phyloP scores from a whole-genome alignment of 2,329 filamentous ascomycete species.

The Geoglossum cookeanum region DNA sequence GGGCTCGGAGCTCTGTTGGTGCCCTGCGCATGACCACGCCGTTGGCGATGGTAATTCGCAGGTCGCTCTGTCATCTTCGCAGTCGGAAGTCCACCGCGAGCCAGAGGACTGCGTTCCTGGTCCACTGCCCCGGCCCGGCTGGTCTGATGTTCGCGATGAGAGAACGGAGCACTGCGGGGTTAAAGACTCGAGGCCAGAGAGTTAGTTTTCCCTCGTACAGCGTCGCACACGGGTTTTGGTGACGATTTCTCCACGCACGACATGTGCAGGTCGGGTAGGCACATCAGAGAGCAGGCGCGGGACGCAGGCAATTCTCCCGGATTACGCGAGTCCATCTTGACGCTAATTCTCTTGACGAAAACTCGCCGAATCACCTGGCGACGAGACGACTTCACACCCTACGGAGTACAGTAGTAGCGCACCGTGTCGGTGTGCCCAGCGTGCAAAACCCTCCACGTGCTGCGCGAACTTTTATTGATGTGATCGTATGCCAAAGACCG shows the following conservation, averaged over 20 bases:
- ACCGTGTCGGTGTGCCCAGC: not conserved
- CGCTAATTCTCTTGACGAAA: not conserved
- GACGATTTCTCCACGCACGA: not conserved
- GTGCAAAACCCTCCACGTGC: not conserved
- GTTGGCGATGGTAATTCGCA: not conserved
- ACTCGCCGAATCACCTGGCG: conserved; percentile 2
- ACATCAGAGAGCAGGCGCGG: not conserved
- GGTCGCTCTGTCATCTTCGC: not conserved
- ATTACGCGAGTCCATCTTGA: not conserved
- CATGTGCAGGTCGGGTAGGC: conserved; percentile 1
- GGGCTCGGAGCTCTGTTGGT: not conserved
- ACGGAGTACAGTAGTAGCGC: not conserved
- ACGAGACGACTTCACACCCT: not conserved
- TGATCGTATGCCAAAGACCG: not conserved
- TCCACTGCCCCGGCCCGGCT: not conserved
- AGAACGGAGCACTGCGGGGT: not conserved
- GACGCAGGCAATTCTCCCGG: not conserved
- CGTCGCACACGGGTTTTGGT: not conserved
- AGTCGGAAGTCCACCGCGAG: not conserved
- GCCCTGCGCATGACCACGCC: not conserved
- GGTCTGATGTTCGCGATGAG: not conserved
- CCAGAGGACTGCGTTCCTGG: not conserved
- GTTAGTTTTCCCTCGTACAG: not conserved
- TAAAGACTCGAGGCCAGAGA: not conserved
- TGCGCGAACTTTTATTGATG: not conserved